Conservation (phyloP, 352 stramenopile genomes). For the Globisporangium nagaii region DNA sequence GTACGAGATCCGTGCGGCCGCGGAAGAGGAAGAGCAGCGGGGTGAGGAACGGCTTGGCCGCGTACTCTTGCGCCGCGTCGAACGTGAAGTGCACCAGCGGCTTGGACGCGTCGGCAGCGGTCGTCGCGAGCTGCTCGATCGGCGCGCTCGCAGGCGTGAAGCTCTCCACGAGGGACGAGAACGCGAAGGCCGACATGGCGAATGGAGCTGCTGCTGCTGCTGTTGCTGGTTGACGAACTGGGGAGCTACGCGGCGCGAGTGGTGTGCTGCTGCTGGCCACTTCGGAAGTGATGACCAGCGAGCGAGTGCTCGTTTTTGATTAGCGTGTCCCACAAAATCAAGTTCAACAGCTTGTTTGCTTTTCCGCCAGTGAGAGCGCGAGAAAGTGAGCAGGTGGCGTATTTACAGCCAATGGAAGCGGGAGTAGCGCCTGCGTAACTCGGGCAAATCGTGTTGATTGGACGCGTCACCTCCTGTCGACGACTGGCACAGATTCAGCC, state of each 20-base stretch:
- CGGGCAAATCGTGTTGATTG: too few species aligned
- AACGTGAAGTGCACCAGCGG: conserved; percentile 27
- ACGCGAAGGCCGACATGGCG: conserved; percentile 11
- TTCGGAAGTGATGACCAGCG: background rate
- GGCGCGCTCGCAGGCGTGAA: background rate
- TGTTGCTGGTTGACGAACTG: too few species aligned
- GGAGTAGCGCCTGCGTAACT: too few species aligned
- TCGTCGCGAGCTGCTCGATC: conserved; percentile 25
- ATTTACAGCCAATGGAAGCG: background rate
- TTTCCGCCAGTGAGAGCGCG: background rate
- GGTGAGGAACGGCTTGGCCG: conserved; percentile 40
- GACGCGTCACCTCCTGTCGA: too few species aligned
- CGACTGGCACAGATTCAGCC: too few species aligned
- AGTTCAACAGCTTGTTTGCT: background rate
- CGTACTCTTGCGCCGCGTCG: conserved; percentile 26
- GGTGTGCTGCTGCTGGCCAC: background rate
- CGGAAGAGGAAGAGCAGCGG: conserved; percentile 58
- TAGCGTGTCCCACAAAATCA: background rate
- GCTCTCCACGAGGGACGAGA: conserved; percentile 5
- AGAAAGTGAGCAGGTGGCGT: background rate
- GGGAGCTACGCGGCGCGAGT: background rate
- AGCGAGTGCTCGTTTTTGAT: background rate
- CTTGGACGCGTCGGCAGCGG: conserved; percentile 18
- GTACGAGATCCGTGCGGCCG: conserved; percentile 57
- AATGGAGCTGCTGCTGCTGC: too few species aligned